Conservation (phyloP, 495 filamentous ascomycete species). For the Xylaria scruposa region DNA sequence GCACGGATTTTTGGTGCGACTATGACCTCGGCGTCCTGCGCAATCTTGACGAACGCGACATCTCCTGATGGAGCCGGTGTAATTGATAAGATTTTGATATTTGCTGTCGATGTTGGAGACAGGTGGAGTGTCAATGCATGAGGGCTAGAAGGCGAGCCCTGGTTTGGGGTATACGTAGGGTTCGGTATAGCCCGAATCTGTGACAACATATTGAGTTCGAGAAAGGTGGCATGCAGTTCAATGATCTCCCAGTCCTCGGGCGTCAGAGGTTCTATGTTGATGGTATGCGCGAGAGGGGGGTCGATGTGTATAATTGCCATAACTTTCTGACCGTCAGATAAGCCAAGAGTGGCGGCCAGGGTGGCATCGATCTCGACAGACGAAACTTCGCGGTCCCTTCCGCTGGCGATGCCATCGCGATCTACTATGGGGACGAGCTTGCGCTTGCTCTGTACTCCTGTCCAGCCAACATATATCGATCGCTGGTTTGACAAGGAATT, state of each 20-base stretch:
- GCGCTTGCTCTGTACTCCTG: conserved; percentile 92
- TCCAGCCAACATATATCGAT: conserved; percentile 91
- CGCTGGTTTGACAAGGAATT: conserved; percentile 56
- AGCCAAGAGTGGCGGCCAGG: conserved; percentile 80
- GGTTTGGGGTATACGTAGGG: conserved; percentile 64
- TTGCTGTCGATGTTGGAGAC: conserved; percentile 93
- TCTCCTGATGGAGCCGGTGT: conserved; percentile 71
- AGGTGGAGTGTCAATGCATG: conserved; percentile 93
- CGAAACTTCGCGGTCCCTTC: conserved; percentile 73
- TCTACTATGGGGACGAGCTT: conserved; percentile 74
- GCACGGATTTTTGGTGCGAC: conserved; percentile 83
- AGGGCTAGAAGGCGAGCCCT: conserved; percentile 49
- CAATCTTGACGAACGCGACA: conserved; percentile 86
- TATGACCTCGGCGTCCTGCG: conserved; percentile 92
- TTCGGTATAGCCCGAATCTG: conserved; percentile 94
- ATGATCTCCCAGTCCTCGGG: conserved; percentile 99
- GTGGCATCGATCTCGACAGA: conserved; percentile 89
- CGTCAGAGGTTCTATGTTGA: conserved; percentile 95
- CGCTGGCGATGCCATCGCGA: conserved; percentile 70
- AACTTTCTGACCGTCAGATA: conserved; percentile 87
- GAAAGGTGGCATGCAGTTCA: conserved; percentile 91
- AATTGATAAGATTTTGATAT: conserved; percentile 82
- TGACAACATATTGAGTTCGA: conserved; percentile 90
- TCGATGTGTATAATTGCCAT: conserved; percentile 76
- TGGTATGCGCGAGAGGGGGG: conserved; percentile 85